These are phyloP conservation scores for Flaveria linearis DNA, from an alignment of 129 eudicot genomes.

Conservation along the genomic window DNA sequence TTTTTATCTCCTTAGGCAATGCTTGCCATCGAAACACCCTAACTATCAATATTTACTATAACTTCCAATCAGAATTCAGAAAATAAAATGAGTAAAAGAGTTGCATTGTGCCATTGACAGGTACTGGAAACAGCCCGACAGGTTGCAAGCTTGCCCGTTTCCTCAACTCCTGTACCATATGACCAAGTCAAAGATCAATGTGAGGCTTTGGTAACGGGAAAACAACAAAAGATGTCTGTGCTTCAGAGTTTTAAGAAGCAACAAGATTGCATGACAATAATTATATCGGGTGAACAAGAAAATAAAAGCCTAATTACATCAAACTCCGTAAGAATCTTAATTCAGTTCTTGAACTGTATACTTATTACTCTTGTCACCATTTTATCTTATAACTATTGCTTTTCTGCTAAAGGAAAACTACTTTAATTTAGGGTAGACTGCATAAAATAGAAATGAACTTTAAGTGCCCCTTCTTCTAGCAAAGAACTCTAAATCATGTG, in stretches of 20 bases:
- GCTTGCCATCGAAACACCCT: neutral
- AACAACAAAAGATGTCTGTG: slow-evolving; percentile 71
- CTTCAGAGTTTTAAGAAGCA: slow-evolving; percentile 65
- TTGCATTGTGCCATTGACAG: slow-evolving; percentile 34
- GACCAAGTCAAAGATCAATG: slow-evolving; percentile 77
- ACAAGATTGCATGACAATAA: slow-evolving; percentile 48
- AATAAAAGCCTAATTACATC: slow-evolving; percentile 18
- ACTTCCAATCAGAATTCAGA: neutral
- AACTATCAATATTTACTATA: neutral
- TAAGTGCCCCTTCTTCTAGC: no score
- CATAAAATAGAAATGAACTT: neutral
- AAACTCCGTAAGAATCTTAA: slow-evolving; percentile 38
- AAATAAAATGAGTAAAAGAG: neutral
- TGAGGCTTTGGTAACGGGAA: slow-evolving; percentile 71
- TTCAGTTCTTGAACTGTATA: neutral
- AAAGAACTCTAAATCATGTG: neutral
- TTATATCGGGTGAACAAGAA: slow-evolving; percentile 39
- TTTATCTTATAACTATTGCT: neutral
- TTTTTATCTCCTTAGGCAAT: neutral
- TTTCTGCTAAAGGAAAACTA: neutral
- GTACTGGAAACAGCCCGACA: slow-evolving; percentile 68
- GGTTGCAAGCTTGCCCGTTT: slow-evolving; percentile 55
- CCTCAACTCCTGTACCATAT: slow-evolving; percentile 51
- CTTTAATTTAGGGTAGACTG: neutral
- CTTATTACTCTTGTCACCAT: slow-evolving; percentile 1